These are phyloP conservation scores for Cercospora zeae-maydis DNA, from an alignment of 2,329 filamentous ascomycete species.

Conservation along the genomic window DNA sequence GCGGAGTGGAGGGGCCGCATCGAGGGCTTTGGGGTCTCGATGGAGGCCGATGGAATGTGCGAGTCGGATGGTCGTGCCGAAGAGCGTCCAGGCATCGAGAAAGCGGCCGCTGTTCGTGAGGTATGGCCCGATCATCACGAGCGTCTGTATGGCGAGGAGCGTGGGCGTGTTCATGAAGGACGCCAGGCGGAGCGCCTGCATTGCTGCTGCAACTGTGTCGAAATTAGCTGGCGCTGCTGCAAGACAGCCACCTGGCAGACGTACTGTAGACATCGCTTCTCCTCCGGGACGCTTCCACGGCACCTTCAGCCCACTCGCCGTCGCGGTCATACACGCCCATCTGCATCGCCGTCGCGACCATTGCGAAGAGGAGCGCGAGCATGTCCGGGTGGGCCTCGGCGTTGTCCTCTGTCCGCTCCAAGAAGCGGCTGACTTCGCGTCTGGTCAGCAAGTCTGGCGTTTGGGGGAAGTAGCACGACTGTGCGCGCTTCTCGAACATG, in stretches of 20 bases:
- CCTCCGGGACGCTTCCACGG: slow-evolving; percentile 37
- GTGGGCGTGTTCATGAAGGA: slow-evolving; percentile 50
- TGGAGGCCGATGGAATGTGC: slow-evolving; percentile 51
- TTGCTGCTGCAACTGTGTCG: slow-evolving; percentile 45
- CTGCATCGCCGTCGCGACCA: slow-evolving; percentile 47
- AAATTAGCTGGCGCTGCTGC: slow-evolving; percentile 3
- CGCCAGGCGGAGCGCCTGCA: slow-evolving; percentile 49
- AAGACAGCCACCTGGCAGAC: slow-evolving; percentile 21
- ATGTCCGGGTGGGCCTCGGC: slow-evolving; percentile 46
- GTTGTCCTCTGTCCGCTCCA: slow-evolving; percentile 42
- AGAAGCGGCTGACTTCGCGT: slow-evolving; percentile 46
- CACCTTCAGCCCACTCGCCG: slow-evolving; percentile 40
- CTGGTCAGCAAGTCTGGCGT: slow-evolving; percentile 44
- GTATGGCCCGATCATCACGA: slow-evolving; percentile 50
- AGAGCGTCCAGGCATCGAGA: slow-evolving; percentile 50
- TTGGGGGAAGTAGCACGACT: slow-evolving; percentile 46
- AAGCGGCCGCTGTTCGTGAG: slow-evolving; percentile 50
- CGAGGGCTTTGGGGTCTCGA: slow-evolving; percentile 46
- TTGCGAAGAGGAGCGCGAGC: slow-evolving; percentile 49
- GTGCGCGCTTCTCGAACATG: slow-evolving; percentile 43
- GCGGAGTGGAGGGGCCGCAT: slow-evolving; percentile 41
- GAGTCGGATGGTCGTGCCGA: slow-evolving; percentile 48
- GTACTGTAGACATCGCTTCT: slow-evolving; percentile 47
- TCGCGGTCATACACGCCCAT: slow-evolving; percentile 44
- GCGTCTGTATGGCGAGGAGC: slow-evolving; percentile 44